phyloP scores from a whole-genome alignment of 1,139 yeast genomes.

The Taiozyma sp. region DNA sequence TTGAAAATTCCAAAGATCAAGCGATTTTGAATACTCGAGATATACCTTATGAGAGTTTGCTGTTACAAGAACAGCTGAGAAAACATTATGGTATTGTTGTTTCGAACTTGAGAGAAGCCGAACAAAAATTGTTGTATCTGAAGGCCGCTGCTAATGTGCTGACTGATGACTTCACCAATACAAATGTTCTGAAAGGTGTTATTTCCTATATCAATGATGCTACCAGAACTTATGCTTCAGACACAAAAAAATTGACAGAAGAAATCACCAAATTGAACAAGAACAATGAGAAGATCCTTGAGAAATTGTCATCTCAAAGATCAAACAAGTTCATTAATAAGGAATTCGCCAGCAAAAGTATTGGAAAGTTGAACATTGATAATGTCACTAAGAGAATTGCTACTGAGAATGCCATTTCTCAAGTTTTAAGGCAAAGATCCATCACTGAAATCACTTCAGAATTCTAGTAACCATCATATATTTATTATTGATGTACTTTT shows the following conservation, averaged over 20 bases:
- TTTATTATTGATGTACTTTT: not conserved
- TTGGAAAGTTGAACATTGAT: constrained; percentile 20
- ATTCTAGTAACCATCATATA: not conserved
- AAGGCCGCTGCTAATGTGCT: constrained; percentile 15
- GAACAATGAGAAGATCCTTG: constrained; percentile 16
- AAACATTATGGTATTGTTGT: constrained; percentile 5
- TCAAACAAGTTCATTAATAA: constrained; percentile 1
- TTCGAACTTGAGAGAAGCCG: constrained; percentile 14
- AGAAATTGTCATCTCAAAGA: constrained; percentile 7
- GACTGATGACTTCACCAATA: constrained; percentile 7
- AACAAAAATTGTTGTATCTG: constrained; percentile 14
- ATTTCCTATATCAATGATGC: constrained; percentile 11
- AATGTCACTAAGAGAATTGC: constrained; percentile 23
- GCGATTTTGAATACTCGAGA: constrained; percentile 11
- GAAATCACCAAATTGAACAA: constrained; percentile 18
- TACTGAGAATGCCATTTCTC: constrained; percentile 24
- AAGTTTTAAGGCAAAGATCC: constrained; percentile 20
- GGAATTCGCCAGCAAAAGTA: constrained; percentile 9
- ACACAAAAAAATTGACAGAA: constrained; percentile 12
- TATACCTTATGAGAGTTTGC: constrained; percentile 14
- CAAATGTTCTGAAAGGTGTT: constrained; percentile 11
- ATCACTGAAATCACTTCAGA: constrained; percentile 11
- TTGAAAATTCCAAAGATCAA: constrained; percentile 9
- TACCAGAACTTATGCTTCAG: constrained; percentile 16
- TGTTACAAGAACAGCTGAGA: constrained; percentile 17